Base-by-base conservation (phyloP, 2,329 filamentous ascomycete genomes). In the Lojkania enalia region DNA sequence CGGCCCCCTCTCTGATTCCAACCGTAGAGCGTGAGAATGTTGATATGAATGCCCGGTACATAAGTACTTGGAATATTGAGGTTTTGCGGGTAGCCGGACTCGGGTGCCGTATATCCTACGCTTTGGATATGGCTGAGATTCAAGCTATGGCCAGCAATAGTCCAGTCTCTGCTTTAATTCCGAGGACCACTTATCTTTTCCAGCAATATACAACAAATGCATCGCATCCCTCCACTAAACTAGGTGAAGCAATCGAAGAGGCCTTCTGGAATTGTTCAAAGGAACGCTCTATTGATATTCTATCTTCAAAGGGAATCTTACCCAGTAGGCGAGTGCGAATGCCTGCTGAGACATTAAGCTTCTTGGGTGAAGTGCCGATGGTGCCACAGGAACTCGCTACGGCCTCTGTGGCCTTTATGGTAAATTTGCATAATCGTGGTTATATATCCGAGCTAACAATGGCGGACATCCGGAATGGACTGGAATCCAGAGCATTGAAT, bases 21-120 rank as follows among this genome's bases (percentile, higher is more conserved):
- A 99, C 94, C 0, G 95, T 99, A 2, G 94, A 99, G 70, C 84
- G 94, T 64, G 94, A 99, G 66, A 94, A 90, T 42, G 96, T 99
- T 46, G 94, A 99, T 69, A 77, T 99, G 51, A 97, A 99, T 66
- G 95, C 94, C 13, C 84, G 91, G 44, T 96, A 90, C 77, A 92
- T 99, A 13, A 86, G 90, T 51, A 90, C 85, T 13, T 99, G 94
- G 95, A 99, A 99, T 60, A 79, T 89, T 16, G 94, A 97, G 66
- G 88, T 99, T 77, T 77, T 99, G 29, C 83, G 92, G 32, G 88
- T 91, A 20, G 89, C 92, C 14, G 94, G 94, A 30, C 90, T 99
- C 54, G 85, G 95, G 53, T 88, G 90, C 48, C 84, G 94, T 38
- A 82, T 99, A 52, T 88, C 90, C 1, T 99, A 95, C 72, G 78